Evolutionary conservation across 495 filamentous ascomycete genomes (phyloP).

Genomic region (Aspergillus avenaceus): DNA sequence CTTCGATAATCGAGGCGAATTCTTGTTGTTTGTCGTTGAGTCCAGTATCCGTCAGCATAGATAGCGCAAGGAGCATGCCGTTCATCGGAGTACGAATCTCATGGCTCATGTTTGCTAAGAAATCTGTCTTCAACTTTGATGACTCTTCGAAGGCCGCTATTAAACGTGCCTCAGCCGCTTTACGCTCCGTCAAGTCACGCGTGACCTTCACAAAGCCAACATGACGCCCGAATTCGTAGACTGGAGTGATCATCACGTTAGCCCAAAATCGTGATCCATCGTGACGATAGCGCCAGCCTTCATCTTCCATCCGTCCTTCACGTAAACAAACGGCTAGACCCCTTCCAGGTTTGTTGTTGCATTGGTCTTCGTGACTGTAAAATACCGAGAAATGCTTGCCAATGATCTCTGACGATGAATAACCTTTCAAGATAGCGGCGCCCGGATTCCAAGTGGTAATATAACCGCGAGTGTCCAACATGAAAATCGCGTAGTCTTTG

Average conservation of each 20-base stretch:
- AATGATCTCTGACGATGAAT: slow-evolving; percentile 51
- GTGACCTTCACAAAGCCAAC: slow-evolving; percentile 65
- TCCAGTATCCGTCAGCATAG: slow-evolving; percentile 63
- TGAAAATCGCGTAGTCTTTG: slow-evolving; percentile 66
- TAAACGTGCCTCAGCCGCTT: slow-evolving; percentile 52
- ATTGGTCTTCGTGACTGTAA: slow-evolving; percentile 53
- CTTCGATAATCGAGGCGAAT: slow-evolving; percentile 71
- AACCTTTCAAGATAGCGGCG: slow-evolving; percentile 57
- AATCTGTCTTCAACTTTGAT: slow-evolving; percentile 60
- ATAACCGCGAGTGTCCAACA: slow-evolving; percentile 54
- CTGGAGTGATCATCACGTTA: slow-evolving; percentile 61
- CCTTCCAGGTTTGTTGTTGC: slow-evolving; percentile 47
- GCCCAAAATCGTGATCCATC: slow-evolving; percentile 64
- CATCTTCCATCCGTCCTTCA: slow-evolving; percentile 59
- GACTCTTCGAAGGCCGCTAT: slow-evolving; percentile 63
- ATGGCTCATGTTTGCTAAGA: slow-evolving; percentile 81
- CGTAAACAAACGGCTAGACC: slow-evolving; percentile 55
- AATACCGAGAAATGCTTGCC: slow-evolving; percentile 62
- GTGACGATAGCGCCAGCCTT: slow-evolving; percentile 62
- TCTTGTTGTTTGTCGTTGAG: slow-evolving; percentile 67
- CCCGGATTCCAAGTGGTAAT: slow-evolving; percentile 62
- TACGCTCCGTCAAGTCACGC: slow-evolving; percentile 59
- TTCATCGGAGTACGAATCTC: slow-evolving; percentile 81
- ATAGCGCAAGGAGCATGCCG: slow-evolving; percentile 72
- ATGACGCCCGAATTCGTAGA: slow-evolving; percentile 53